Base-by-base conservation (phyloP, 2,329 filamentous ascomycete genomes). In the Byssochlamys sp. region DNA sequence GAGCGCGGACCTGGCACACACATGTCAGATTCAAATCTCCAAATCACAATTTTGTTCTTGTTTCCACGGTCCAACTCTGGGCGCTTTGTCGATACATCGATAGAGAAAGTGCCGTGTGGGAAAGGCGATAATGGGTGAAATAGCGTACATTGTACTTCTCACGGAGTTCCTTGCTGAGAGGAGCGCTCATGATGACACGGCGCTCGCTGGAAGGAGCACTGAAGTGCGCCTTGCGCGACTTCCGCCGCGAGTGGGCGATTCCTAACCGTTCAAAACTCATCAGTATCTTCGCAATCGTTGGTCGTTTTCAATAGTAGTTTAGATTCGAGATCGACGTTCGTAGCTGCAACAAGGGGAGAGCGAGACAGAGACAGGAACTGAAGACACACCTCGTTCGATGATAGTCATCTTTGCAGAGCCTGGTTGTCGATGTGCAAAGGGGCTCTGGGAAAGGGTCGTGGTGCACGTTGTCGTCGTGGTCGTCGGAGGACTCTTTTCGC, bases 161-260 rank as follows among this genome's bases (percentile, higher is more conserved):
- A 76, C 91, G 88, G 77, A 99, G 86, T 83, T 99, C 94, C 85
- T 96, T 95, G 83, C 84, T 89, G 69, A 96, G 85, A 72, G 90
- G 89, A 69, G 94, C 91, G 82, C 88, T 92, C 91, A 99, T 96
- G 83, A 96, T 96, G 72, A 87, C 84, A 77, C 94, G 90, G 80
- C 94, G 91, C 76, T 90, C 84, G 82, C 88, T 91, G 78, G 91
- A 96, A 70, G 91, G 91, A 69, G 94, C 94, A 77, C 84, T 82
- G 86, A 95, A 99, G 85, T 99, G 92, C 77, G 90, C 89, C 85
- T 96, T 96, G 81, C 94, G 90, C 81, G 90, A 94, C 90, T 99
- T 99, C 83, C 92, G 88, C 81, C 92, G 87, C 75, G 91, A 96
- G 79, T 89, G 90, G 78, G 72, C 68, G 63, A 76, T 61, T 60